A percentile compares a stretch with the other conserved stretches of the same genome.
Conservation (phyloP, 2,329 filamentous ascomycete genomes). For the Akanthomyces muscarius region DNA sequence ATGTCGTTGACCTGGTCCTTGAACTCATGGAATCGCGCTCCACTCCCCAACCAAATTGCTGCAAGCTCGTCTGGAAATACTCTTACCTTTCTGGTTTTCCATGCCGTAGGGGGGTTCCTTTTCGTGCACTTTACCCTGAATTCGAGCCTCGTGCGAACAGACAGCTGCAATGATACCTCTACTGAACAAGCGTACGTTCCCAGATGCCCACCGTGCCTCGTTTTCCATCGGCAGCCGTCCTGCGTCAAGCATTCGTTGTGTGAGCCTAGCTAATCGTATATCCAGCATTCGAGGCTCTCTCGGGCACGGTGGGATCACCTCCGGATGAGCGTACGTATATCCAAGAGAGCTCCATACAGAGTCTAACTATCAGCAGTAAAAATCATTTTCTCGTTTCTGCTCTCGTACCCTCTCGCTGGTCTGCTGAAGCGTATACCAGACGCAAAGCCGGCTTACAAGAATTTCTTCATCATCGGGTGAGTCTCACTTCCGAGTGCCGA, state of each 20-base stretch:
- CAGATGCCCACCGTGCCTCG: background rate
- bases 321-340: constrained; percentile 43
- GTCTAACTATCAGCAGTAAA: constrained; percentile 61
- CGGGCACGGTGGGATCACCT: constrained; percentile 38
- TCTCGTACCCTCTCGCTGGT: constrained; percentile 88
- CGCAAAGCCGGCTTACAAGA: constrained; percentile 76
- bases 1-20: background rate
- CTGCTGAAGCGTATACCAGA: constrained; percentile 89
- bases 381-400: constrained; percentile 81
- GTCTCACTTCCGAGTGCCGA: background rate
- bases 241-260: background rate
- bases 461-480: constrained; percentile 77
- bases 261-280: background rate
- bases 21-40: constrained; percentile 1
- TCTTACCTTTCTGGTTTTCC: background rate
- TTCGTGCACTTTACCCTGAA: no score
- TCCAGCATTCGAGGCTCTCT: constrained; percentile 42
- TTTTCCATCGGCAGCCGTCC: background rate
- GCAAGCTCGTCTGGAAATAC: background rate
- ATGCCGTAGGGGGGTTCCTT: background rate
- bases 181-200: constrained; percentile 13
- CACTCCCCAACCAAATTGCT: constrained; percentile 9
- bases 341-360: background rate
- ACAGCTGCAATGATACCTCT: constrained; percentile 7
- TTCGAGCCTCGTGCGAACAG: background rate